Base-by-base conservation (phyloP, 2,329 filamentous ascomycete species). In the Fusarium drepaniforme region DNA sequence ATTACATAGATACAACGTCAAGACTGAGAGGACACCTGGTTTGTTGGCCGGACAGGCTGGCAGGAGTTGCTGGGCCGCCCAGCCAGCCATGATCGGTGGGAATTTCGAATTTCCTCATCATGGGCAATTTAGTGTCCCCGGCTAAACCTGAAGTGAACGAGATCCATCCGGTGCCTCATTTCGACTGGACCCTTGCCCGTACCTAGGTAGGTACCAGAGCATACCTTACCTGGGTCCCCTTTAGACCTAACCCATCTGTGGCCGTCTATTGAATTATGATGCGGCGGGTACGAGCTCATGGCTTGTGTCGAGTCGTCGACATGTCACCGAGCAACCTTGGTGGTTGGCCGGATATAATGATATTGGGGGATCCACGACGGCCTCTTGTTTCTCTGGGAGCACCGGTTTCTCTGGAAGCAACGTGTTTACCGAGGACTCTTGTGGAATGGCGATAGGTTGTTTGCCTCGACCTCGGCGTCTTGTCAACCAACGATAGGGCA, bases 101-200 rank as follows among this genome's bases (percentile, higher is more conserved):
- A 70, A 64, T 71, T 65, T 70, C 44, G 40, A 44, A 74, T 58
- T 56, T 75, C 66, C 40, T 70, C 64, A 73, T 73, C 40, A 71
- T 58, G 25, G 49, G 67, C 62, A 75, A 75, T 74, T 75, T 75
- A 66, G 61, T 68, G 67, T 66, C 67, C 70, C 62, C 73, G 68
- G 67, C 74, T 78, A 76, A 64, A 66, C 73, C 76, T 75, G 67
- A 76, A 75, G 66, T 68, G 73, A 73, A 66, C 68, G 75, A 76
- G 75, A 77, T 77, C 75, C 75, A 77, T 78, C 56, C 38, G 44
- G 68, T 63, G 58, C 66, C 75, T 78, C 76, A 78, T 78, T 78
- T 78, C 76, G 72, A 77, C 70, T 75, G 68, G 66, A 66, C 72
- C 74, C 73, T 64, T 66, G 72, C 63, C 67, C 46, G 49, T 64